A percentile compares a stretch with the other conserved stretches of the same genome.
Conservation (phyloP, 805 yeast species). For the Nematodospora valgi region DNA sequence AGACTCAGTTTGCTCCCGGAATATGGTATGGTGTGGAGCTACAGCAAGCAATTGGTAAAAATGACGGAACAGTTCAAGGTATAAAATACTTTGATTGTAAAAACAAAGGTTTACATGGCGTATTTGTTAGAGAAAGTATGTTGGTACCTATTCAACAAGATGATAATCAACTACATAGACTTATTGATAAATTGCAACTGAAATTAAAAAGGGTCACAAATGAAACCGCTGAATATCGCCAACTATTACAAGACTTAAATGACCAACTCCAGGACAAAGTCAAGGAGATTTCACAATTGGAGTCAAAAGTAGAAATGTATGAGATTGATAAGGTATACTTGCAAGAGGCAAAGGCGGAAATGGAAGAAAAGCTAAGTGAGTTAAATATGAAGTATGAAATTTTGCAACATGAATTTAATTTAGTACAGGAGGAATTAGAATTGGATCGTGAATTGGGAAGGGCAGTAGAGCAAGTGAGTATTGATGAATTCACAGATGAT, state of each 20-base stretch:
- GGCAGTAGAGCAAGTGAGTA: slow-evolving; percentile 20
- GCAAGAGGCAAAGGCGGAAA: slow-evolving; percentile 26
- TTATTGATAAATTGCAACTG: slow-evolving; percentile 40
- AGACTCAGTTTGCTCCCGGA: slow-evolving; percentile 58
- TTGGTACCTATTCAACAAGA: neutral
- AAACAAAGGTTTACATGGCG: slow-evolving; percentile 20
- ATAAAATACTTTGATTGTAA: slow-evolving; percentile 43
- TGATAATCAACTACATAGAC: neutral
- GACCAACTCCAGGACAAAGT: slow-evolving; percentile 8
- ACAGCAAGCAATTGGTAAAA: slow-evolving; percentile 39
- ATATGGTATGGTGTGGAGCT: slow-evolving; percentile 51
- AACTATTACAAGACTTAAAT: slow-evolving; percentile 15
- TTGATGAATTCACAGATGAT: slow-evolving; percentile 11
- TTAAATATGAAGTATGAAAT: slow-evolving; percentile 27
- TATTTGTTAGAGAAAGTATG: slow-evolving; percentile 8
- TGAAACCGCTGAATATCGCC: slow-evolving; percentile 21
- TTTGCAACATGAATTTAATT: slow-evolving; percentile 26
- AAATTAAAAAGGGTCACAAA: slow-evolving; percentile 37
- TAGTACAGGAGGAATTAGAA: slow-evolving; percentile 34
- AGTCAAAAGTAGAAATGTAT: slow-evolving; percentile 24
- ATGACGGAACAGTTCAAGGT: slow-evolving; percentile 47
- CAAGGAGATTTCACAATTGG: slow-evolving; percentile 11
- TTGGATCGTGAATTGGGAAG: slow-evolving; percentile 34
- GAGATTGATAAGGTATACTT: slow-evolving; percentile 45
- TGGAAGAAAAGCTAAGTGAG: slow-evolving; percentile 21